phyloP scores from a whole-genome alignment of 2,329 filamentous ascomycete genomes.

The Colletotrichum sidae region DNA sequence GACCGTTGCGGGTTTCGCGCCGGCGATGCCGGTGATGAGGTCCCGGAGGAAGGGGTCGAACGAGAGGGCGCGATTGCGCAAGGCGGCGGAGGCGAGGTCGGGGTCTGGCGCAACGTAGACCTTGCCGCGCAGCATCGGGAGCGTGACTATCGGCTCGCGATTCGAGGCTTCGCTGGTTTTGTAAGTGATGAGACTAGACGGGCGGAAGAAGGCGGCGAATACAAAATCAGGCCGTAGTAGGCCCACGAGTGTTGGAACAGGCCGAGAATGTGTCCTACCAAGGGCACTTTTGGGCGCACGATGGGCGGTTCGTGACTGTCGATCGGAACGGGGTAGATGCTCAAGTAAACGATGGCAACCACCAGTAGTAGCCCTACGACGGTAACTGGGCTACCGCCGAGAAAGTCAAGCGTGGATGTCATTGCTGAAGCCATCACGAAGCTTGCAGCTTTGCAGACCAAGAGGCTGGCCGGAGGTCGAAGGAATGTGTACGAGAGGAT shows the following conservation, averaged over 20 bases:
- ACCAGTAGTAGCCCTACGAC: too few species aligned
- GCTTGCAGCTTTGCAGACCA: too few species aligned
- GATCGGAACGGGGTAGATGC: constrained; percentile 6
- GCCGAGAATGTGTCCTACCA: constrained; percentile 60
- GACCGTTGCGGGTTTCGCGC: constrained; percentile 45
- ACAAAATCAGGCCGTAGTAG: constrained; percentile 54
- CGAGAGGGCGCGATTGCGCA: constrained; percentile 53
- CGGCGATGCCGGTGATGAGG: constrained; percentile 51
- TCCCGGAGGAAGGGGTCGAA: constrained; percentile 57
- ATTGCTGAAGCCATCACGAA: too few species aligned
- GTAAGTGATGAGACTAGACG: too few species aligned
- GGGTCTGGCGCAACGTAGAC: constrained; percentile 57
- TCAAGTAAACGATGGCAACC: background rate
- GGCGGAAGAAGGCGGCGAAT: background rate
- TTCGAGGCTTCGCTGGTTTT: too few species aligned
- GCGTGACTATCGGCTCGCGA: constrained; percentile 50
- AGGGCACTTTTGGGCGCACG: constrained; percentile 54
- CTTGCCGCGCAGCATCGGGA: constrained; percentile 56
- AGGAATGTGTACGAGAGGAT: too few species aligned
- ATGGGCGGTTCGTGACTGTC: constrained; percentile 55
- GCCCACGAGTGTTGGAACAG: constrained; percentile 50
- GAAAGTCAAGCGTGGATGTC: too few species aligned
- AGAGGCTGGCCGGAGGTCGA: too few species aligned
- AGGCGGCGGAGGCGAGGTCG: constrained; percentile 50
- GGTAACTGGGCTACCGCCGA: too few species aligned